Evolutionary conservation across 1,139 yeast species (phyloP), one percentile per base, ranked within the genome.

Genomic region (Suhomyces panamericanus): DNA sequence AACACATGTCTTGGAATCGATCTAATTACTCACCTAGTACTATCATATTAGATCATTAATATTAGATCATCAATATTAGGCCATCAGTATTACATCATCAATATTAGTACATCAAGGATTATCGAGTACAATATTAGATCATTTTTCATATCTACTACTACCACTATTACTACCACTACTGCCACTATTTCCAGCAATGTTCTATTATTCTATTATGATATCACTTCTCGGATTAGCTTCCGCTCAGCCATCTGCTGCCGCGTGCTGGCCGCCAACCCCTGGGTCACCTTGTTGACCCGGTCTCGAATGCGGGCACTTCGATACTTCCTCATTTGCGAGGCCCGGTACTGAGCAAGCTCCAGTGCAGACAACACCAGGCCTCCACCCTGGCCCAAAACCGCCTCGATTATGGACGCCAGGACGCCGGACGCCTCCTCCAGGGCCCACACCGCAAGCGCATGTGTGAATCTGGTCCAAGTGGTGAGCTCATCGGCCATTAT

Each of bases 191-290:
- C n/a, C n/a, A n/a, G n/a, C 5, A 17, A 5, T 17, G 17, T 17
- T 17, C 3, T 17, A 17, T 17, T 17, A 17, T 5, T 17, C 3
- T 17, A 17, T 3, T 17, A 5, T 17, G 3, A 17, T 17, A 17
- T 17, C 5, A 17, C 17, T 17, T n/a, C n/a, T n/a, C n/a, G n/a
- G n/a, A 24, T n/a, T 24, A 49, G 43, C 9, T 56, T 54, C 40
- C 63, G 46, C 32, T 55, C 54, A 11, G 34, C 38, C 64, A 63
- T 57, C 36, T 50, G 52, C n/a, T 50, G 36, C 35, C 52, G 46
- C 12, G 54, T 50, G 32, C 53, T 48, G 30, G 43, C 33, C 12
- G 56, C 61, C n/a, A 53, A 41, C n/a, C 67, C 66, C 35, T 48
- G 43, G 14, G 46, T 30, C 17, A 59, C 38, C 43, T 49, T 54